Evolutionary conservation across 2,329 filamentous ascomycete species (phyloP).

Genomic region (Bipolaris zeicola): DNA sequence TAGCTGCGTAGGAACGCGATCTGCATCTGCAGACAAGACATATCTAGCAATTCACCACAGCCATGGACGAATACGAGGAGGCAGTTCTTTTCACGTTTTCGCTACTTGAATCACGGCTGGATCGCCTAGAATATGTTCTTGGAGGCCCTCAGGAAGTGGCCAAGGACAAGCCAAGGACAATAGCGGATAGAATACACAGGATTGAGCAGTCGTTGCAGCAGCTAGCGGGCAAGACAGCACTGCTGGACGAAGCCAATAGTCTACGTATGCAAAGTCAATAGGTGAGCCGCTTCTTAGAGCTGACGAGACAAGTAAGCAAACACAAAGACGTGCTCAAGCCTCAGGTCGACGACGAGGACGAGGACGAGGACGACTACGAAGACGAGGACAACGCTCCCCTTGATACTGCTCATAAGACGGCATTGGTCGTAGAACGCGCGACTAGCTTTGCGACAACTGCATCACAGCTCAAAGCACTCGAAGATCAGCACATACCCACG

Average conservation of each 20-base stretch:
- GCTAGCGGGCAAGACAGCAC: constrained; percentile 48
- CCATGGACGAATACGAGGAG: constrained; percentile 49
- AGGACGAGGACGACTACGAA: constrained; percentile 15
- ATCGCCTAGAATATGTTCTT: constrained; percentile 52
- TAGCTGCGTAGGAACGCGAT: constrained; percentile 24
- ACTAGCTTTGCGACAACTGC: constrained; percentile 50
- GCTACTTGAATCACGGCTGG: constrained; percentile 53
- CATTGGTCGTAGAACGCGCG: constrained; percentile 53
- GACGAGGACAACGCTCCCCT: constrained; percentile 26
- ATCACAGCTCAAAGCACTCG: constrained; percentile 52
- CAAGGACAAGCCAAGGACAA: constrained; percentile 34
- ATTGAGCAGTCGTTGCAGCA: constrained; percentile 48
- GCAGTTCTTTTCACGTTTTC: constrained; percentile 50
- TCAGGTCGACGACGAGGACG: constrained; percentile 20
- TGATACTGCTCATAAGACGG: constrained; percentile 32
- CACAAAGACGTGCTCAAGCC: constrained; percentile 49
- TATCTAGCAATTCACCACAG: constrained; percentile 11
- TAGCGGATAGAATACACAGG: constrained; percentile 44
- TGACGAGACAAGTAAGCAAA: constrained; percentile 44
- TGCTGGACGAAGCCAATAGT: constrained; percentile 49
- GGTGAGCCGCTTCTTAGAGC: background rate
- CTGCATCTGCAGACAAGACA: constrained; percentile 21
- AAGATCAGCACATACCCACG: constrained; percentile 52
- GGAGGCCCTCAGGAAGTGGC: constrained; percentile 37
- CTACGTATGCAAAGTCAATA: constrained; percentile 33